Conservation (phyloP, 176 grass and related monocot species). For the Triticum dicoccoides region DNA sequence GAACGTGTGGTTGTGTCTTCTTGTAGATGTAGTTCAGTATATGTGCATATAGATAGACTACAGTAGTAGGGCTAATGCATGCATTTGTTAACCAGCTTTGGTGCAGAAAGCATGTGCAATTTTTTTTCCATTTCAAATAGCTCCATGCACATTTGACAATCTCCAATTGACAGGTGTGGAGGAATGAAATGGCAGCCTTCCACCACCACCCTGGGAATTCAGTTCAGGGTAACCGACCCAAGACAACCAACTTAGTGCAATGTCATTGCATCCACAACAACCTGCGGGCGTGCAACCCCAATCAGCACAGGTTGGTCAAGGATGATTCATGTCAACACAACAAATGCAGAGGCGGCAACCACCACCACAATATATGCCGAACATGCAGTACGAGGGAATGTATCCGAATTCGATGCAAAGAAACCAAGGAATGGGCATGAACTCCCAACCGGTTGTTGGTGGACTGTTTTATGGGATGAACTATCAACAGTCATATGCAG, state of each 20-base stretch:
- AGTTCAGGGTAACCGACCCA: slow-evolving; percentile 38
- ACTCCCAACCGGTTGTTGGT: slow-evolving; percentile 35
- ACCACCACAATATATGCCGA: neutral
- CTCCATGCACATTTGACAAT: slow-evolving; percentile 6
- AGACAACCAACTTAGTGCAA: no score
- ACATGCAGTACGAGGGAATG: slow-evolving; percentile 20
- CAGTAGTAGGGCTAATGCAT: neutral
- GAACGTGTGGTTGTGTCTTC: neutral
- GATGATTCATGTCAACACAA: slow-evolving; percentile 29
- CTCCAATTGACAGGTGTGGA: slow-evolving; percentile 34
- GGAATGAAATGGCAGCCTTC: slow-evolving; percentile 44
- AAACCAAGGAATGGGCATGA: slow-evolving; percentile 44
- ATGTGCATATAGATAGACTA: neutral
- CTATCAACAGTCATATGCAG: slow-evolving; percentile 51
- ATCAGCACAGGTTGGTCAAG: slow-evolving; percentile 29
- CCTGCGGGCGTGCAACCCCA: no score
- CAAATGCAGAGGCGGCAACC: slow-evolving; percentile 29
- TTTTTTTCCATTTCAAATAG: neutral
- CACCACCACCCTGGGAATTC: slow-evolving; percentile 62
- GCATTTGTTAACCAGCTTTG: neutral
- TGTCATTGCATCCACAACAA: no score
- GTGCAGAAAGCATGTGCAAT: neutral
- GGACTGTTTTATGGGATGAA: slow-evolving; percentile 41
- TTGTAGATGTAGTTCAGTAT: neutral
- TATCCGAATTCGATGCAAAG: slow-evolving; percentile 31